Conservation (phyloP, 116 monocot species). For the Zostera marina region DNA sequence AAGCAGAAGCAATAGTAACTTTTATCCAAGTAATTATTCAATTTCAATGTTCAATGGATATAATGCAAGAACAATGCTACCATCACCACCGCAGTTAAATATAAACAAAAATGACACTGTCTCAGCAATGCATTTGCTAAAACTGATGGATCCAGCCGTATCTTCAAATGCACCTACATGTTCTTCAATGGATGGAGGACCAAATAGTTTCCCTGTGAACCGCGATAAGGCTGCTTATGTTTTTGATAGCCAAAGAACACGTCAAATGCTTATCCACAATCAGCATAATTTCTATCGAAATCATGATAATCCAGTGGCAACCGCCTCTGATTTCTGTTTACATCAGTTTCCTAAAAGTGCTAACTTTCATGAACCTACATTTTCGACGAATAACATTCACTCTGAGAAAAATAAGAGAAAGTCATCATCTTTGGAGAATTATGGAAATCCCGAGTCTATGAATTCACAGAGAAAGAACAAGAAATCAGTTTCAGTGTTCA, state of each 20-base stretch:
- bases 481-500: background rate
- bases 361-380: too few relatives aligned
- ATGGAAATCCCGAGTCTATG: too few relatives aligned
- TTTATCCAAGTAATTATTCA: background rate
- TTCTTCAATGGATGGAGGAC: background rate
- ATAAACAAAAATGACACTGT: slow-evolving; percentile 24
- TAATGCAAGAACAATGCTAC: background rate
- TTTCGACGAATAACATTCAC: too few relatives aligned
- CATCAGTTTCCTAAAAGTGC: too few relatives aligned
- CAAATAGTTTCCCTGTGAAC: background rate
- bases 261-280: background rate
- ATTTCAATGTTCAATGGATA: background rate
- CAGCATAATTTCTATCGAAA: background rate
- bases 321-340: too few relatives aligned
- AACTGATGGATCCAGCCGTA: slow-evolving; percentile 47
- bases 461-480: background rate
- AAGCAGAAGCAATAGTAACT: background rate
- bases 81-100: background rate
- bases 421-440: too few relatives aligned
- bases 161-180: slow-evolving; percentile 12
- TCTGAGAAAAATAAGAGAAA: too few relatives aligned
- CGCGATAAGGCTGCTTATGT: background rate
- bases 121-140: slow-evolving; percentile 70
- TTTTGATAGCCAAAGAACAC: background rate
- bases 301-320: too few relatives aligned